Evolutionary conservation across 306 rosid species (phyloP), one percentile per base, ranked within the genome.

Genomic region (Oxytropis ochrocephala): DNA sequence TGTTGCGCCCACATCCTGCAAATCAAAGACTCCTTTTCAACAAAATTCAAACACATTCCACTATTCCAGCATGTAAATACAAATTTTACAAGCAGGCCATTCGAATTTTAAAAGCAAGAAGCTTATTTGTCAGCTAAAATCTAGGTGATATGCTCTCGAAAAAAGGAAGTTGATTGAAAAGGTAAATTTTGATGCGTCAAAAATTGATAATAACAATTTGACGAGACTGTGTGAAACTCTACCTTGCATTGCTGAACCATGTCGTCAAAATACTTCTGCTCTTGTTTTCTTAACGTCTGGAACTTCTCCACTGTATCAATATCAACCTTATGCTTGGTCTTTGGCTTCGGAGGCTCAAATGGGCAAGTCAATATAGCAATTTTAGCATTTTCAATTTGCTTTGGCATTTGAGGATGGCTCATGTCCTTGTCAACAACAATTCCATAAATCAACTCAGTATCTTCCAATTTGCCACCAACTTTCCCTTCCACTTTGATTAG

Each of bases 341-440:
- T 95, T 62, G 97, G 99, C 65, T 95, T 95, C 0, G 97, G 99
- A 58, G 99, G 99, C 86, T 95, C 99, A 87, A 95, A 95, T 73
- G 99, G 89, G 69, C 99, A 95, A 69, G 97, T 95, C 88, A 95
- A 75, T 49, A 95, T 91, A 49, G 99, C 99, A 82, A 91, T 95
- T 38, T 89, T 84, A 59, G 97, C 97, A 89, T 95, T 81, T 77
- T 87, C 90, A 50, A 95, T 95, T 69, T 78, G 81, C 87, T 95
- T 95, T 14, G 99, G 99, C 97, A 95, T 95, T 75, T 95, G 99
- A 8, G 99, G 99, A 77, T 95, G 99, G 77, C 99, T 95, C 99
- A 95, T 89, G 65, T 95, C 99, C 87, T 95, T 95, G 83, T 95
- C 99, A 63, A 95, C 81, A 74, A 91, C 24, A 12, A 95, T 91